Evolutionary conservation across 2,329 filamentous ascomycete genomes (phyloP), one percentile per base, ranked within the genome.

Genomic region (Nakataea oryzae): DNA sequence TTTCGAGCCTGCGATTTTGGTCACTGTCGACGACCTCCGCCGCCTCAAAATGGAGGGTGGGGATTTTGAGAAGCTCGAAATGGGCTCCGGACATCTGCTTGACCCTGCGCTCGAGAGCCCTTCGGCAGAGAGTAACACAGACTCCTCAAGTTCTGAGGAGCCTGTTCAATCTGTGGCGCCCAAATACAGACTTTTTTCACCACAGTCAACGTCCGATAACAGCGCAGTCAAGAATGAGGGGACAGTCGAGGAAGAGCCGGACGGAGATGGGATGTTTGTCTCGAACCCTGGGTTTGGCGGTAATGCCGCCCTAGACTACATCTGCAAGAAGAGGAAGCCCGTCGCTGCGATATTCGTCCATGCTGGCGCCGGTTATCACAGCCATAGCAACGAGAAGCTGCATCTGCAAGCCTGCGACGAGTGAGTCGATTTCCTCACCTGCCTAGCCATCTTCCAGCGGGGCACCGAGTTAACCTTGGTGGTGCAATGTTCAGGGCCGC

Each of bases 321-420:
- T 61, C 24, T 57, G 41, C 17, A 58, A 54, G 47, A 58, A 54
- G 9, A 66, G 64, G 26, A 63, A 54, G 0, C 66, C 67, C 5
- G 61, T 69, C 17, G 67, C 76, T 63, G 92, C 91, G 63, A 93
- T 99, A 61, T 97, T 96, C 73, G 88, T 99, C 57, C 95, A 99
- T 74, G 95, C 93, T 50, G 95, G 95, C 41, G 95, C 95, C 21
- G 95, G 95, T 4, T 99, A 91, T 69, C 95, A 99, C 73, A 97
- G 92, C 71, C 79, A 84, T 28, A 84, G 89, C 64, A 97, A 97
- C 71, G 93, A 99, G 72, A 79, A 82, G 62, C 81, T 90, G 50
- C 95, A 99, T 71, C 82, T 99, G 12, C 81, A 87, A 69, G 92
- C 92, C 55, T 97, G 95, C 74, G 88, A 89, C 70, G 88, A 93